Evolutionary conservation across 208 protist genomes (phyloP).

Genomic region (Wallacemonas sp.): DNA sequence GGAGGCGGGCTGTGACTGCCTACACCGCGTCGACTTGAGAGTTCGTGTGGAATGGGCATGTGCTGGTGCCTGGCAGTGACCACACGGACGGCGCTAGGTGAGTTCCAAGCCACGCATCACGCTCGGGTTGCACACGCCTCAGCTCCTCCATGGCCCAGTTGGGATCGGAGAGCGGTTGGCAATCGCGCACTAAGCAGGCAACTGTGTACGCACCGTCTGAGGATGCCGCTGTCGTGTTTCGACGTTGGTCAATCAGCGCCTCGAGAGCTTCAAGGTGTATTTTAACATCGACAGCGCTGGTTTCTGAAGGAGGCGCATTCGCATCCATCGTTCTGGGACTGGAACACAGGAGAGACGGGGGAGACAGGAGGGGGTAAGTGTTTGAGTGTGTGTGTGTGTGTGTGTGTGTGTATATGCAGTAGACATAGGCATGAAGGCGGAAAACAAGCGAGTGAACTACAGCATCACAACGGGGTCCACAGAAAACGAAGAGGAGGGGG

Average conservation of each 20-base stretch:
- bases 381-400: no score
- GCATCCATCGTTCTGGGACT: no score
- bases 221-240: no score
- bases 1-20: background rate
- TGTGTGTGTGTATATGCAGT: no score
- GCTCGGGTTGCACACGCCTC: slow-evolving; percentile 40
- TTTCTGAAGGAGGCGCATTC: background rate
- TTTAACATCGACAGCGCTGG: background rate
- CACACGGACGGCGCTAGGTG: slow-evolving; percentile 59
- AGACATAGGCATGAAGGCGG: no score
- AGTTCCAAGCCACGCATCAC: slow-evolving; percentile 58
- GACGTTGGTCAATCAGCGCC: background rate
- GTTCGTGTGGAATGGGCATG: slow-evolving; percentile 72
- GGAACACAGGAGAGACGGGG: no score
- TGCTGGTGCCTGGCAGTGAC: slow-evolving; percentile 52
- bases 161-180: slow-evolving; percentile 52
- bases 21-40: background rate
- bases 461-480: no score
- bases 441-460: no score
- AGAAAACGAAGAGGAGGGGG: no score
- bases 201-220: slow-evolving; percentile 18
- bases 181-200: slow-evolving; percentile 37
- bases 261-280: background rate
- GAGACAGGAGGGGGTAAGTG: no score
- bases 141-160: slow-evolving; percentile 89